Base-by-base conservation (phyloP, 2,329 filamentous ascomycete genomes). In the Colletotrichum coccodes region DNA sequence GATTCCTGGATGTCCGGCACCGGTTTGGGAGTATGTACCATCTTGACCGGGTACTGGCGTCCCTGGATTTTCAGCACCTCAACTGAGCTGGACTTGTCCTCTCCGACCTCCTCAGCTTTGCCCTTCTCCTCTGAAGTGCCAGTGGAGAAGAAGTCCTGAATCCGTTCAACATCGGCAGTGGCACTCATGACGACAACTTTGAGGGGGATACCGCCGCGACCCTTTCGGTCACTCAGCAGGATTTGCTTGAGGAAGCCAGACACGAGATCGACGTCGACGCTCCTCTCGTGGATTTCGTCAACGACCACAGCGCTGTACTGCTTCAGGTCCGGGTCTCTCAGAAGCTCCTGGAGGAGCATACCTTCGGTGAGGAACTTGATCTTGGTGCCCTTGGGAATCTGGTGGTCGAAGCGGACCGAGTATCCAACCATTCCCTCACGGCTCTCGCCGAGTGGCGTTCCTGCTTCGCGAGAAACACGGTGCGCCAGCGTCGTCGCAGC, bases 131-230 rank as follows among this genome's bases (percentile, higher is more conserved):
- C 53, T 2, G 68, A 58, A 6, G 72, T 56, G 8, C 77, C 74
- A 9, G 28, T 26, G 28, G 71, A 23, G 81, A 98, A 98, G 78
- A 97, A 98, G 0, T 84, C 83, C 49, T 89, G 86, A 36, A 98
- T 89, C 64, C 87, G 89, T 69, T 95, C 91, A 66, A 97, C 90
- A 78, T 98, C 94, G 42, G 94, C 94, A 7, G 96, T 99, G 57
- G 96, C 96, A 85, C 95, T 98, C 96, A 99, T 99, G 76, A 98
- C 89, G 38, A 97, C 89, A 4, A 98, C 90, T 78, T 97, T 98
- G 64, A 99, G 82, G 1, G 92, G 91, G 34, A 92, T 83, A 6
- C 92, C 92, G 8, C 91, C 90, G 5, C 92, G 89, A 7, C 90
- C 90, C 50, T 87, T 84, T 42, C 88, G 87, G 63, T 90, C 85